Conservation (phyloP, 2,329 filamentous ascomycete genomes). For the Chrysoporthe deuterocubensis region DNA sequence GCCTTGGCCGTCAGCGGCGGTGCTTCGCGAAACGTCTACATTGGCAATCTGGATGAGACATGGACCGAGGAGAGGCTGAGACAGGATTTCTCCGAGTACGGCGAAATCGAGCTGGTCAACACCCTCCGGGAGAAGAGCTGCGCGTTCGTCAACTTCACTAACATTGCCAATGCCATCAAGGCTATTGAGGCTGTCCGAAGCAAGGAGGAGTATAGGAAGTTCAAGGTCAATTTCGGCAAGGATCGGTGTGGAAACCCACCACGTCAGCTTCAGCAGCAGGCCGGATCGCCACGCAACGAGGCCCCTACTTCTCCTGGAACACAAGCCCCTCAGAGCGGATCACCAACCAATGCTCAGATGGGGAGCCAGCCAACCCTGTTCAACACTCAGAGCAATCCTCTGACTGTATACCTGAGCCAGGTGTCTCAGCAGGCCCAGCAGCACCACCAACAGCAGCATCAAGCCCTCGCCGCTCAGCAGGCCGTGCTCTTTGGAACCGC, state of each 20-base stretch:
- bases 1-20: conserved; percentile 94
- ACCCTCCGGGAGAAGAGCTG: conserved; percentile 98
- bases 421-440: conserved; percentile 73
- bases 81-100: conserved; percentile 96
- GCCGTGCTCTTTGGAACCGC: conserved; percentile 79
- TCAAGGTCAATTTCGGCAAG: conserved; percentile 99
- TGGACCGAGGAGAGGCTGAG: conserved; percentile 96
- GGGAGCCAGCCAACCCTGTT: conserved; percentile 73
- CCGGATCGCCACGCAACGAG: conserved; percentile 69
- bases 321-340: conserved; percentile 62
- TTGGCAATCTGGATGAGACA: conserved; percentile 94
- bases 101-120: conserved; percentile 97
- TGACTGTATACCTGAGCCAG: conserved; percentile 92
- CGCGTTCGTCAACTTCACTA: conserved; percentile 99
- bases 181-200: conserved; percentile 94
- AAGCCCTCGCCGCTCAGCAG: conserved; percentile 75
- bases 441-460: conserved; percentile 71
- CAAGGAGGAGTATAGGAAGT: conserved; percentile 94
- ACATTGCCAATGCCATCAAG: conserved; percentile 99
- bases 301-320: conserved; percentile 62
- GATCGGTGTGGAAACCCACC: conserved; percentile 97
- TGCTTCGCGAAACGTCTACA: conserved; percentile 97
- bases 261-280: conserved; percentile 74
- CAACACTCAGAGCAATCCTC: conserved; percentile 82
- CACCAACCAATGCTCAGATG: conserved; percentile 59